Evolutionary conservation across 163 green algal species (phyloP).

Genomic region (Chloromonas sp.): DNA sequence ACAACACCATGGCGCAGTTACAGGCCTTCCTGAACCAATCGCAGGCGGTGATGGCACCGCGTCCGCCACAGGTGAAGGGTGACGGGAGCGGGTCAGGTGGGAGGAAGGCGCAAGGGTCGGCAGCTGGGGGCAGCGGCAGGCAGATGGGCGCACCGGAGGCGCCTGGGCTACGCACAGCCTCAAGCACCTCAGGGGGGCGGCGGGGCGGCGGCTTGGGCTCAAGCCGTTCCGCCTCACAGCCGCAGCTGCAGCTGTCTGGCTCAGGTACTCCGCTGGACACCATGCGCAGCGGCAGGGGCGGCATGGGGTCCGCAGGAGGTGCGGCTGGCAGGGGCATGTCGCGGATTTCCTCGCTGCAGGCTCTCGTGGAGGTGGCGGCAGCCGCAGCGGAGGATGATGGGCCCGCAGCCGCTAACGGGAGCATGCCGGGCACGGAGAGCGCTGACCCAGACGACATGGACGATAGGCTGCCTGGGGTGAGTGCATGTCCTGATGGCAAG

Average conservation of each 20-base stretch:
- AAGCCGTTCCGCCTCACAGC: not conserved
- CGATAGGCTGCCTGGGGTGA: too few species aligned
- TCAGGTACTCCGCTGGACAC: not conserved
- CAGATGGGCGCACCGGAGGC: not conserved
- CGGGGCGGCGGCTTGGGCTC: not conserved
- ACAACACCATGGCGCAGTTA: not conserved
- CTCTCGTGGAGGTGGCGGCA: not conserved
- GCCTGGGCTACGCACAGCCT: not conserved
- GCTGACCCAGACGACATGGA: too few species aligned
- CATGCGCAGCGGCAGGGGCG: not conserved
- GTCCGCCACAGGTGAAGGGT: not conserved
- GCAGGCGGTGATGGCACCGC: not conserved
- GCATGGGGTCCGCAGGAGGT: not conserved
- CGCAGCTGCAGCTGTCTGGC: not conserved
- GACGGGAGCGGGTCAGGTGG: too few species aligned
- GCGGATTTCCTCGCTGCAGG: slow-evolving; percentile 1
- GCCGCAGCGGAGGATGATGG: not conserved
- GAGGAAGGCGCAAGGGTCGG: not conserved
- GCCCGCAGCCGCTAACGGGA: too few species aligned
- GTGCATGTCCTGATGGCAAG: too few species aligned
- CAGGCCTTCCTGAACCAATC: not conserved
- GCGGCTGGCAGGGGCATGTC: not conserved
- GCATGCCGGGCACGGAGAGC: too few species aligned
- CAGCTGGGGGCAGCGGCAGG: not conserved
- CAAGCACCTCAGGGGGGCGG: not conserved